Base-by-base conservation (phyloP, 2,329 filamentous ascomycete species). In the Colletotrichum musicola region DNA sequence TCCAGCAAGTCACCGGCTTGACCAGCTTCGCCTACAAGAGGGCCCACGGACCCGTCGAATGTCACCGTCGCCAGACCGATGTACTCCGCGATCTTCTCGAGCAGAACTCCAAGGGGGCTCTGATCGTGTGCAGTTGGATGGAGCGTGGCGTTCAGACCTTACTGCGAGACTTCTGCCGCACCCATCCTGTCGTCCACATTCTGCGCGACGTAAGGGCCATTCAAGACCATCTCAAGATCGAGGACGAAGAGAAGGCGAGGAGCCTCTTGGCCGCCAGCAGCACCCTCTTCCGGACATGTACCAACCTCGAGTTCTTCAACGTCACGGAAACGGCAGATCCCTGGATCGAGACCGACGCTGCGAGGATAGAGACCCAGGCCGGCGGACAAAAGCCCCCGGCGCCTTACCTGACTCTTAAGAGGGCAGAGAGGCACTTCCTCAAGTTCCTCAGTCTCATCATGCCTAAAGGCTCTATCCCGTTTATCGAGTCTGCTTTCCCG, bases 281-380 rank as follows among this genome's bases (percentile, higher is more conserved):
- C 22, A 81, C 84, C 2, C 85, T 92, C 16, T 89, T 92, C 72
- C 84, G 90, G 56, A 84, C 84, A 1, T 93, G 90, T 75, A 90
- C 90, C 12, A 94, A 93, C 72, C 87, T 92, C 70, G 92, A 94
- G 74, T 95, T 93, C 76, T 93, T 90, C 81, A 94, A 94, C 72
- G 81, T 92, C 16, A 90, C 90, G 2, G 91, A 93, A 74, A 75
- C 30, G 62, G 77, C 51, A 60, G 71, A 62, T 22, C 54, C 59
- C 4, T 61, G 51, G 57, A 22, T 68, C n/a, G 63, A 69, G 22
- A 67, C 62, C 53, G 69, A 53, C 27, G 56, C 59, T 38, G 67
- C 62, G 22, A 69, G 60, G 16, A 57, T 44, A 56, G 62, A 63
- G n/a, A 63, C 72, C 10, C 67, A 67, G 14, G 38, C 69, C 16